Evolutionary conservation across 495 filamentous ascomycete genomes (phyloP).

Genomic region (Trichoderma erinaceum): DNA sequence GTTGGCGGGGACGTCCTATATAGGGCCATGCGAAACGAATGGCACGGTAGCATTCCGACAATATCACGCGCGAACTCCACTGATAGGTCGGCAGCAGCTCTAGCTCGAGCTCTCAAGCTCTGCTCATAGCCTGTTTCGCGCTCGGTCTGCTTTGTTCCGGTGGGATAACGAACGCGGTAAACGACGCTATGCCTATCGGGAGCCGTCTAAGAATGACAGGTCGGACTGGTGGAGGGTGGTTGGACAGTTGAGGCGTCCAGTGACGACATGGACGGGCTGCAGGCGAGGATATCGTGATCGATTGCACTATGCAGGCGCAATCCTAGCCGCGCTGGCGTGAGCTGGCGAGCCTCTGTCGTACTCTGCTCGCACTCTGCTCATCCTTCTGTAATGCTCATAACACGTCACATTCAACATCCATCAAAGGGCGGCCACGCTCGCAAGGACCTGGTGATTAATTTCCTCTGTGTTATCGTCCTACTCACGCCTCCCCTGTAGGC

Average conservation of each 20-base stretch:
- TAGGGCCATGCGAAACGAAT: constrained; percentile 2
- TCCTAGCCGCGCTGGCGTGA: not conserved
- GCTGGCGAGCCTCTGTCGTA: not conserved
- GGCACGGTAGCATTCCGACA: constrained; percentile 4
- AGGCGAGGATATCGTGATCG: not conserved
- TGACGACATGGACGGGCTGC: not conserved
- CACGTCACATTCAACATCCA: not conserved
- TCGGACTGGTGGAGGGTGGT: not conserved
- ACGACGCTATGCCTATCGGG: not conserved
- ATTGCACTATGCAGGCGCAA: not conserved
- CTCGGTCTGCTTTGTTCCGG: not conserved
- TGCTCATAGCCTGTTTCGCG: not conserved
- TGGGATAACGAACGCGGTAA: not conserved
- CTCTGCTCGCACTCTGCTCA: not conserved
- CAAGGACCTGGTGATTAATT: constrained; percentile 4
- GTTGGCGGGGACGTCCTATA: constrained; percentile 7
- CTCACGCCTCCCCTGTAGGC: not conserved
- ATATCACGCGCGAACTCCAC: constrained; percentile 4
- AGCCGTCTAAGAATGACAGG: not conserved
- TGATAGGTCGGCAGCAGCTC: constrained; percentile 4
- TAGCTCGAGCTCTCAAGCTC: not conserved
- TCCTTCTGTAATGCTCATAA: not conserved
- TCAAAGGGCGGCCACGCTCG: not conserved
- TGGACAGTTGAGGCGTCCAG: not conserved
- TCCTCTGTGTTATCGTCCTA: constrained; percentile 7